phyloP scores from a whole-genome alignment of 2,329 filamentous ascomycete genomes.

The Cladosporium sp. region DNA sequence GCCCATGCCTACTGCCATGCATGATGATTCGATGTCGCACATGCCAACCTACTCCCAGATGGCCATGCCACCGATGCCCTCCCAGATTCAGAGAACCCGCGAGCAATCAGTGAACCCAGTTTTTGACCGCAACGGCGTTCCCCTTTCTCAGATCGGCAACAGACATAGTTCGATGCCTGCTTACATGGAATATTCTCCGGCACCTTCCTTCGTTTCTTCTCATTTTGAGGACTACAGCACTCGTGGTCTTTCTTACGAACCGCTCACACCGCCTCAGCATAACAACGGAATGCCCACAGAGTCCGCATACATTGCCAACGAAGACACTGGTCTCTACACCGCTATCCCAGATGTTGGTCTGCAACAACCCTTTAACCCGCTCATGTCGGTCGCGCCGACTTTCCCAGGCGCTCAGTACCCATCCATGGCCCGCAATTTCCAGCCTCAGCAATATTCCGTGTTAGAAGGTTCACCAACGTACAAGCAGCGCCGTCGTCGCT shows the following conservation, averaged over 20 bases:
- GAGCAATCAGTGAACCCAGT: slow-evolving; percentile 73
- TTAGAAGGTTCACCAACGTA: slow-evolving; percentile 98
- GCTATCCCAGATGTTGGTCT: slow-evolving; percentile 84
- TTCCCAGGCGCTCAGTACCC: slow-evolving; percentile 75
- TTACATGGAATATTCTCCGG: slow-evolving; percentile 96
- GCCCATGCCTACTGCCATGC: slow-evolving; percentile 43
- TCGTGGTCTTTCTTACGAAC: slow-evolving; percentile 92
- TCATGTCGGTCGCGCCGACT: slow-evolving; percentile 88
- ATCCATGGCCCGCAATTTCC: slow-evolving; percentile 58
- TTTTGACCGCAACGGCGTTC: slow-evolving; percentile 88
- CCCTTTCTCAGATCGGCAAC: slow-evolving; percentile 76
- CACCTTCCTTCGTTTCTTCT: slow-evolving; percentile 96
- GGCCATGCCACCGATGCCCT: slow-evolving; percentile 67
- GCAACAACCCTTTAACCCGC: slow-evolving; percentile 72
- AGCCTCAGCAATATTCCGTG: slow-evolving; percentile 76
- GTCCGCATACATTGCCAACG: slow-evolving; percentile 95
- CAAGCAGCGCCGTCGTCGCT: slow-evolving; percentile 91
- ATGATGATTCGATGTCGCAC: slow-evolving; percentile 55
- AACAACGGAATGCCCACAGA: slow-evolving; percentile 77
- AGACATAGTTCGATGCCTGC: slow-evolving; percentile 98
- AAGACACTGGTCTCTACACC: slow-evolving; percentile 93
- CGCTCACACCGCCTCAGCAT: slow-evolving; percentile 92
- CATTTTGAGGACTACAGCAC: slow-evolving; percentile 98
- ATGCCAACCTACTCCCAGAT: slow-evolving; percentile 69
- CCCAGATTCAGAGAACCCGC: slow-evolving; percentile 70